phyloP scores from a whole-genome alignment of 1,284 basidiomycete species.

The Coniferiporia sulphurascens region DNA sequence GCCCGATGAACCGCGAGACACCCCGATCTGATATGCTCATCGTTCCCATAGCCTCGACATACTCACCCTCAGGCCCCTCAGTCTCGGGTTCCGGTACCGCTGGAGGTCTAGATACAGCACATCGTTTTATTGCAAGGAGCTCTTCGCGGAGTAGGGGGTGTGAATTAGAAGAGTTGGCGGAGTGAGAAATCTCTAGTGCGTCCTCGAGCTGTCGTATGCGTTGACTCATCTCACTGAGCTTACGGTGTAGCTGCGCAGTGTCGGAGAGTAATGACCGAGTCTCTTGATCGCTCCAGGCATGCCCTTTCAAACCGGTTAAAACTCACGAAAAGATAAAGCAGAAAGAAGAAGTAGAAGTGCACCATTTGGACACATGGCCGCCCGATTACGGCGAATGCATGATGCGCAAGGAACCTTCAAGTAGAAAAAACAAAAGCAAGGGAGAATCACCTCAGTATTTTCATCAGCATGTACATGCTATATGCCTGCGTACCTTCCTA shows the following conservation, averaged over 20 bases:
- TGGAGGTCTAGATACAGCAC: slow-evolving; percentile 19
- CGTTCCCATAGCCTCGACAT: slow-evolving; percentile 51
- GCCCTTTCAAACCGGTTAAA: not conserved
- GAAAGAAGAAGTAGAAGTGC: slow-evolving; percentile 1
- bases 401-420: slow-evolving; percentile 29
- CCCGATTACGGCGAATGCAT: slow-evolving; percentile 50
- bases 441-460: slow-evolving; percentile 21
- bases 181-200: slow-evolving; percentile 39
- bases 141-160: slow-evolving; percentile 65
- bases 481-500: slow-evolving; percentile 69
- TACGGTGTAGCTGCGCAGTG: slow-evolving; percentile 66
- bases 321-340: not conserved
- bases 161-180: slow-evolving; percentile 40
- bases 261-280: slow-evolving; percentile 58
- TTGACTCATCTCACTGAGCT: slow-evolving; percentile 53
- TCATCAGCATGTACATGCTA: slow-evolving; percentile 40
- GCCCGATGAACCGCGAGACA: slow-evolving; percentile 58
- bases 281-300: slow-evolving; percentile 31
- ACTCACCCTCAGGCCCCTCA: slow-evolving; percentile 30
- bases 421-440: not conserved
- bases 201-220: slow-evolving; percentile 66
- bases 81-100: not conserved
- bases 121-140: slow-evolving; percentile 35
- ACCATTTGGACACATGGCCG: slow-evolving; percentile 70
- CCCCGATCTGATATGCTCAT: slow-evolving; percentile 58